Evolutionary conservation across 192 early-diverging fungal species (phyloP).

Genomic region (Backusella luteola): DNA sequence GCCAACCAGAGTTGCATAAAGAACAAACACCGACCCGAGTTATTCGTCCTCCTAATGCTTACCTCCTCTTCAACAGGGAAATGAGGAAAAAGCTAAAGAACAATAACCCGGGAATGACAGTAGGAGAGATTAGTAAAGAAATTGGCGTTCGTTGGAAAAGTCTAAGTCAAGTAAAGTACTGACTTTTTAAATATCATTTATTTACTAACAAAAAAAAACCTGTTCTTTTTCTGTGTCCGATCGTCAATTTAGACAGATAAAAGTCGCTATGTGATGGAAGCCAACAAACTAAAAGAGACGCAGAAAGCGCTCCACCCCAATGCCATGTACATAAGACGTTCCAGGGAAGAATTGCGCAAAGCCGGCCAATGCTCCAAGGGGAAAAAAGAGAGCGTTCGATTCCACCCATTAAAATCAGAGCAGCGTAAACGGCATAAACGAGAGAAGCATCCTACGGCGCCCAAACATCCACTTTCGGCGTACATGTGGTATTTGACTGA

Average conservation of each 20-base stretch:
- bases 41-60: constrained; percentile 58
- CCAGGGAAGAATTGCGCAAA: constrained; percentile 54
- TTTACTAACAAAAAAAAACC: not conserved
- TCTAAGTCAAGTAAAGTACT: constrained; percentile 35
- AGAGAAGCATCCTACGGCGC: constrained; percentile 54
- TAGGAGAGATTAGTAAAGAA: constrained; percentile 57
- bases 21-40: constrained; percentile 32
- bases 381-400: not conserved
- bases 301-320: constrained; percentile 51
- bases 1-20: not conserved
- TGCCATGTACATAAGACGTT: constrained; percentile 54
- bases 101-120: constrained; percentile 55
- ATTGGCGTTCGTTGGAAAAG: constrained; percentile 53
- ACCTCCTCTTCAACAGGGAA: constrained; percentile 58
- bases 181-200: not conserved
- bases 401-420: not conserved
- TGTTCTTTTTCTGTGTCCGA: too few species aligned
- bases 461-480: constrained; percentile 72
- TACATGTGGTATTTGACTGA: constrained; percentile 65
- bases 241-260: constrained; percentile 32
- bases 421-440: constrained; percentile 44
- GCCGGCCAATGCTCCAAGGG: constrained; percentile 22
- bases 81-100: constrained; percentile 54
- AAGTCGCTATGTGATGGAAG: constrained; percentile 41
- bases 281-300: constrained; percentile 43